These are phyloP conservation scores for Musa troglodytarum DNA, from an alignment of 176 grass and related monocot species.

Conservation along the genomic window DNA sequence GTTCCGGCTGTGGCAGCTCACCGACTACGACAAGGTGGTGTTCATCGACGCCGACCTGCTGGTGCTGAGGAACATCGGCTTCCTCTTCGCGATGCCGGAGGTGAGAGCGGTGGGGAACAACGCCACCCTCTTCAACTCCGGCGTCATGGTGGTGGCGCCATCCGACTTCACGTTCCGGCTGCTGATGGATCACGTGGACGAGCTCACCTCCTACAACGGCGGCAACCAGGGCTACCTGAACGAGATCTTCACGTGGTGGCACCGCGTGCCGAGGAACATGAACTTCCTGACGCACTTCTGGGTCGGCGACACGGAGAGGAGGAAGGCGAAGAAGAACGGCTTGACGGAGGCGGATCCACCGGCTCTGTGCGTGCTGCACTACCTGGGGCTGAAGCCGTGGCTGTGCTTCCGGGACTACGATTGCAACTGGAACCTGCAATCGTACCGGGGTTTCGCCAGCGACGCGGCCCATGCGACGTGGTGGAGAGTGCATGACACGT, in stretches of 20 bases:
- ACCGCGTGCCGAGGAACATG: conserved; percentile 23
- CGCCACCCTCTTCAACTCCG: conserved; percentile 84
- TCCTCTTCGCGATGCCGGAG: conserved; percentile 83
- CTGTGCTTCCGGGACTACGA: conserved; percentile 8
- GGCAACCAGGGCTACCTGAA: conserved; percentile 89
- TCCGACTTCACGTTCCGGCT: conserved; percentile 86
- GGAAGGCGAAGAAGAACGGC: background rate
- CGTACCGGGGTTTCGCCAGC: background rate
- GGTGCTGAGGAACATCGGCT: conserved; percentile 78
- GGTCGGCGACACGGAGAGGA: background rate
- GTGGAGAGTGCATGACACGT: background rate
- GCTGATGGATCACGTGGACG: conserved; percentile 83
- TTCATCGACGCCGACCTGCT: conserved; percentile 91
- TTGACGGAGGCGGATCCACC: background rate
- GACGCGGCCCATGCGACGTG: conserved; percentile 2
- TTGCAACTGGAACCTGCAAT: conserved; percentile 3
- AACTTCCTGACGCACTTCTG: conserved; percentile 6
- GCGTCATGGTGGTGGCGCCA: conserved; percentile 86
- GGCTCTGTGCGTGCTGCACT: background rate
- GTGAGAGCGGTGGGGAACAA: conserved; percentile 75
- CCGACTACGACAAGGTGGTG: conserved; percentile 88
- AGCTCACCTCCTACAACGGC: conserved; percentile 82
- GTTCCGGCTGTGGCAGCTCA: conserved; percentile 90
- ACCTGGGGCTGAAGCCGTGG: conserved; percentile 14
- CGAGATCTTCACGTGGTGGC: conserved; percentile 98